phyloP scores from a whole-genome alignment of 2,329 filamentous ascomycete genomes.

The Epichloe coenophiala region DNA sequence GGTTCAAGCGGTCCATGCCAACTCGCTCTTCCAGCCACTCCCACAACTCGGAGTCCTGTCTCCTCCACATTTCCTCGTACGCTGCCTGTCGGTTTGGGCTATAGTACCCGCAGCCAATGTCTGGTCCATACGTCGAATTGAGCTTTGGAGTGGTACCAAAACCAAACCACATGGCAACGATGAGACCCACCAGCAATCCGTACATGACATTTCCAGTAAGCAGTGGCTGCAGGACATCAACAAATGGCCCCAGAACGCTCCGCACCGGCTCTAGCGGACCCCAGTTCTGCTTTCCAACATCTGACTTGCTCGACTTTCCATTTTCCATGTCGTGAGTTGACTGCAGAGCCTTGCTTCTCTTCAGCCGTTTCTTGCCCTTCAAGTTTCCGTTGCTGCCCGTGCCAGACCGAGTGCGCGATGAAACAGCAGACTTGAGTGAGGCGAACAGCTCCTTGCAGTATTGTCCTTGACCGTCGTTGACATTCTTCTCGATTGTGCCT shows the following conservation, averaged over 20 bases:
- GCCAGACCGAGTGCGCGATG: slow-evolving; percentile 43
- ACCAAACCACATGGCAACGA: slow-evolving; percentile 64
- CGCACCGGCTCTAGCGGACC: slow-evolving; percentile 70
- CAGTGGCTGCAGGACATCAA: slow-evolving; percentile 56
- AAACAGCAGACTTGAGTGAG: slow-evolving; percentile 59
- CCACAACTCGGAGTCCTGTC: slow-evolving; percentile 82
- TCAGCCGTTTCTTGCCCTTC: slow-evolving; percentile 51
- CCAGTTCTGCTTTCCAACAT: slow-evolving; percentile 44
- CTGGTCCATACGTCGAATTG: slow-evolving; percentile 22
- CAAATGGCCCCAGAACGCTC: slow-evolving; percentile 52
- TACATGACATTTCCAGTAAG: slow-evolving; percentile 68
- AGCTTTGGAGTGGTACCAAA: slow-evolving; percentile 35
- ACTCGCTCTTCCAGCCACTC: slow-evolving; percentile 84
- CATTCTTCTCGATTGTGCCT: slow-evolving; percentile 94
- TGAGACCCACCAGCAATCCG: slow-evolving; percentile 55
- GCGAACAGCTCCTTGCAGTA: slow-evolving; percentile 73
- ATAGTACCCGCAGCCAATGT: slow-evolving; percentile 17
- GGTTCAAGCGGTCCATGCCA: slow-evolving; percentile 48
- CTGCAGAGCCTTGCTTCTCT: slow-evolving; percentile 34
- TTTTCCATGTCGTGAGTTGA: slow-evolving; percentile 29
- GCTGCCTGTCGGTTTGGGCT: slow-evolving; percentile 58
- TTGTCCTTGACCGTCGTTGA: slow-evolving; percentile 73
- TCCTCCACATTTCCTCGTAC: slow-evolving; percentile 86
- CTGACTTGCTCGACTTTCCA: slow-evolving; percentile 26
- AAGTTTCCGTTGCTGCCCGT: slow-evolving; percentile 30